These are phyloP conservation scores for Trichoderma sp. DNA, from an alignment of 2,329 filamentous ascomycete genomes.

Conservation along the genomic window DNA sequence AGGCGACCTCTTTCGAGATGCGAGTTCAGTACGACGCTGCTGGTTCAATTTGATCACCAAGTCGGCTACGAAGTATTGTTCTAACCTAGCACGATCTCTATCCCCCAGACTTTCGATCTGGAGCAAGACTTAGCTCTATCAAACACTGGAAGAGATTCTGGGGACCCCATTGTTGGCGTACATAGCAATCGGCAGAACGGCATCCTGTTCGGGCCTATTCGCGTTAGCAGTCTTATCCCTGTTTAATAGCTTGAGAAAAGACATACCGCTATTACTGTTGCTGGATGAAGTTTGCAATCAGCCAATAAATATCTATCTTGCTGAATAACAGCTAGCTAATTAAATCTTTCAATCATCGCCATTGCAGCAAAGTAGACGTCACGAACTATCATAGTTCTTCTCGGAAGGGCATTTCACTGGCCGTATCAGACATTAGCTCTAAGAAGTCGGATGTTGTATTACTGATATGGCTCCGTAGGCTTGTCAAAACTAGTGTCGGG, in stretches of 20 bases:
- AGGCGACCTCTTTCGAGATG: neutral
- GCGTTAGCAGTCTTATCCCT: neutral
- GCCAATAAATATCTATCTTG: neutral
- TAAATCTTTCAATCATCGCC: neutral
- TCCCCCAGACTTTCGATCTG: neutral
- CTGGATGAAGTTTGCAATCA: neutral
- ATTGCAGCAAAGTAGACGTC: neutral
- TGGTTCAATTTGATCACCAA: neutral
- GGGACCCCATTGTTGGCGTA: conserved; percentile 7
- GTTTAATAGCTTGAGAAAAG: neutral
- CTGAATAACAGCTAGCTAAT: neutral
- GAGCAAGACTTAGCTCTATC: neutral
- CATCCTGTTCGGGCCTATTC: conserved; percentile 15
- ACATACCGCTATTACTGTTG: too few relatives aligned
- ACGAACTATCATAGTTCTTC: neutral
- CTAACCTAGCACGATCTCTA: neutral
- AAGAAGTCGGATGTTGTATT: neutral
- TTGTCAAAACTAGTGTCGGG: neutral
- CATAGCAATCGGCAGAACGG: neutral
- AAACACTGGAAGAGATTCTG: neutral
- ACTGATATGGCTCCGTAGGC: neutral
- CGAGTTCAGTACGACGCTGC: neutral
- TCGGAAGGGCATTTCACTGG: neutral
- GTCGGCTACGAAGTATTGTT: neutral
- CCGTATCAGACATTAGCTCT: neutral